Conservation (phyloP, 2,329 filamentous ascomycete species). For the Fusarium tupiense region DNA sequence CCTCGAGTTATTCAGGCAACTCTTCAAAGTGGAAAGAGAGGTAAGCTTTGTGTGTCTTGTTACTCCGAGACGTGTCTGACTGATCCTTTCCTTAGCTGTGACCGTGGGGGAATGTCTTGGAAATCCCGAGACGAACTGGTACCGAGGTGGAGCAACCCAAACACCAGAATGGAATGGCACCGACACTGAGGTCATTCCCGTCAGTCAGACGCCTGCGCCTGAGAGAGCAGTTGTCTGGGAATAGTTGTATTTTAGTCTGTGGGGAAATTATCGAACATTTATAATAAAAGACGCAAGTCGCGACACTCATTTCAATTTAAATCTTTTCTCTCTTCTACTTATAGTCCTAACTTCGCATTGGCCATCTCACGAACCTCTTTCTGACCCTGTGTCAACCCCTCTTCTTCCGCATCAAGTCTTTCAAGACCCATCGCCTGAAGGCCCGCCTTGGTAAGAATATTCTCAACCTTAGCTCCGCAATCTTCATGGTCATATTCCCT, state of each 20-base stretch:
- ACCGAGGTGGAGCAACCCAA: not conserved
- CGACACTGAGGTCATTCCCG: not conserved
- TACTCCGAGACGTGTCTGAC: fast-evolving
- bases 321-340: not conserved
- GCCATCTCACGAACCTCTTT: not conserved
- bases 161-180: not conserved
- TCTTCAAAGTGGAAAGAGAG: slow-evolving; percentile 2
- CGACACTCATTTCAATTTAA: not conserved
- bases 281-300: not conserved
- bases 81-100: not conserved
- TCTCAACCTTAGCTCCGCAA: not conserved
- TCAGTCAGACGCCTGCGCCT: not conserved
- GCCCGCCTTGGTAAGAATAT: not conserved
- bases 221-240: not conserved
- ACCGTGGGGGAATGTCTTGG: slow-evolving; percentile 24
- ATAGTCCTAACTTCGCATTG: not conserved
- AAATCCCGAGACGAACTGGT: slow-evolving; percentile 23
- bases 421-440: not conserved
- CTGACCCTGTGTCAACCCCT: not conserved
- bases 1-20: slow-evolving; percentile 9
- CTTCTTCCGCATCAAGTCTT: not conserved
- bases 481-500: not conserved
- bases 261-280: fast-evolving
- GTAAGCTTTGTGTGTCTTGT: fast-evolving
- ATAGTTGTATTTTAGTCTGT: fast-evolving